These are phyloP conservation scores for Hymenoscyphus fraxineus DNA, from an alignment of 2,329 filamentous ascomycete genomes.

Conservation along the genomic window DNA sequence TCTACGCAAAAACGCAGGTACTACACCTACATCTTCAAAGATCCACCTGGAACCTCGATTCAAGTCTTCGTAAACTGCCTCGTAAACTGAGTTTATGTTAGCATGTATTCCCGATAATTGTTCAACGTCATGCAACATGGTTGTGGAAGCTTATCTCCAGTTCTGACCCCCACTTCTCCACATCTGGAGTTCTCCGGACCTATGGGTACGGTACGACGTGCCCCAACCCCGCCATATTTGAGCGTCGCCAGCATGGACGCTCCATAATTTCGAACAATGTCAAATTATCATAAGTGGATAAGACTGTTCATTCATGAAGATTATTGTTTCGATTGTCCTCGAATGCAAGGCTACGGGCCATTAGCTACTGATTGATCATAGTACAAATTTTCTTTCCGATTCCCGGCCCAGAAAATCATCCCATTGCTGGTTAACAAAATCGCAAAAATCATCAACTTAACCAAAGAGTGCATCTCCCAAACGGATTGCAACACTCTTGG, in stretches of 20 bases:
- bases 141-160: too few relatives aligned
- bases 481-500: slow-evolving; percentile 61
- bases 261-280: too few relatives aligned
- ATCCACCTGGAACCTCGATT: too few relatives aligned
- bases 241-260: too few relatives aligned
- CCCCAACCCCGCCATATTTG: too few relatives aligned
- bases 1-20: neutral
- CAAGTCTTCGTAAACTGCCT: too few relatives aligned
- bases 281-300: neutral
- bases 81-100: too few relatives aligned
- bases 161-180: too few relatives aligned
- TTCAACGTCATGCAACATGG: too few relatives aligned
- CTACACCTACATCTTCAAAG: neutral
- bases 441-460: slow-evolving; percentile 17
- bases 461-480: slow-evolving; percentile 43
- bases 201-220: too few relatives aligned
- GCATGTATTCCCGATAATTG: too few relatives aligned
- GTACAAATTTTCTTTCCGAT: slow-evolving; percentile 21
- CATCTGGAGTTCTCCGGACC: too few relatives aligned
- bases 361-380: slow-evolving; percentile 17
- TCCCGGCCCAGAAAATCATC: slow-evolving; percentile 10
- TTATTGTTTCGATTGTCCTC: slow-evolving; percentile 9
- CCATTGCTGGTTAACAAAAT: neutral
- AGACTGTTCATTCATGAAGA: neutral
- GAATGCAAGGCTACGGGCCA: slow-evolving; percentile 8